A percentile compares a stretch with the other conserved stretches of the same genome.
phyloP scores from a whole-genome alignment of 306 rosid species.

The Acacia crassicarpa region DNA sequence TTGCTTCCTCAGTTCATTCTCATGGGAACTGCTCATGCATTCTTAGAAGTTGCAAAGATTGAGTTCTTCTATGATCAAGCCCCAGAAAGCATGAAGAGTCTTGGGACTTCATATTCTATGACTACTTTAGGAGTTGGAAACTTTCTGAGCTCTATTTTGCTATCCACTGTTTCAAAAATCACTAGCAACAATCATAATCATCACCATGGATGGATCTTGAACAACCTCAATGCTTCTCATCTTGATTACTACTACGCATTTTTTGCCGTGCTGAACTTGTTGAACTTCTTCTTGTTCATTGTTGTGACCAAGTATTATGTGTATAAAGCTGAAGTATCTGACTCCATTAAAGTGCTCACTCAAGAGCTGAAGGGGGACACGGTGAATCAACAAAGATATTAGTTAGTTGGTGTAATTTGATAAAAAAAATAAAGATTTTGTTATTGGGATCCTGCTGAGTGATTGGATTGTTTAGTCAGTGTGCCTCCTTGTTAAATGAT shows the following conservation, averaged over 20 bases:
- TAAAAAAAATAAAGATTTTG: not conserved
- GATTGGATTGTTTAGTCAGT: not conserved
- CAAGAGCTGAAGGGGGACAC: slow-evolving; percentile 48
- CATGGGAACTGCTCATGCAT: slow-evolving; percentile 59
- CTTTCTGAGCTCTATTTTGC: slow-evolving; percentile 61
- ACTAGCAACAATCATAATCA: slow-evolving; percentile 37
- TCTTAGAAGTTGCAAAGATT: slow-evolving; percentile 57
- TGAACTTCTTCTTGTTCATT: slow-evolving; percentile 60
- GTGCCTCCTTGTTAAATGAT: not conserved
- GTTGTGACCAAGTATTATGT: slow-evolving; percentile 46
- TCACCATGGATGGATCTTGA: slow-evolving; percentile 62
- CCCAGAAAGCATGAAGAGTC: slow-evolving; percentile 76
- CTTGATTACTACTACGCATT: slow-evolving; percentile 60
- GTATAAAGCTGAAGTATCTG: slow-evolving; percentile 69
- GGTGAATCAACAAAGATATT: not conserved
- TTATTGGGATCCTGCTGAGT: not conserved
- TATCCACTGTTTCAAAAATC: slow-evolving; percentile 44
- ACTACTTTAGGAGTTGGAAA: slow-evolving; percentile 63
- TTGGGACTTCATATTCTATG: slow-evolving; percentile 67
- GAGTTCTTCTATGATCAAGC: slow-evolving; percentile 86
- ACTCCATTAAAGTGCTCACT: slow-evolving; percentile 49
- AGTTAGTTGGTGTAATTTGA: not conserved
- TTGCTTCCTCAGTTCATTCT: slow-evolving; percentile 67
- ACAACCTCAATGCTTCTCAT: slow-evolving; percentile 65
- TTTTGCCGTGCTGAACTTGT: slow-evolving; percentile 37